Base-by-base conservation (phyloP, 441 rosid species). In the Populus hybrid region DNA sequence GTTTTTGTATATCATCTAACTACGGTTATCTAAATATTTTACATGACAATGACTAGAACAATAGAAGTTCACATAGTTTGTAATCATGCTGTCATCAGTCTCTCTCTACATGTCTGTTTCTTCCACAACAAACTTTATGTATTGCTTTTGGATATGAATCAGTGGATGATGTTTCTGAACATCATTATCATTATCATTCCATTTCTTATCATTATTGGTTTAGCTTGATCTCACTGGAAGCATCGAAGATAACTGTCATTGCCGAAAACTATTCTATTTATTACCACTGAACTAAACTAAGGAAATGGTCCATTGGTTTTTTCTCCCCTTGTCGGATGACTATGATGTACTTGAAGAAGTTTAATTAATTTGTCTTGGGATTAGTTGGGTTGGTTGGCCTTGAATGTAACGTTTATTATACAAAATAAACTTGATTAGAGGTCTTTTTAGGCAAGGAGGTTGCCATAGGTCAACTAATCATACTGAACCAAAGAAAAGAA, bases 381-480 rank as follows among this genome's bases (percentile, higher is more conserved):
- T 74, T 36, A 50, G 56, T 77, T 64, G 33, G 61, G 42, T 75
- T 76, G 67, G 83, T 77, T 71, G 79, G 79, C 64, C 36, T 65
- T 67, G 69, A 21, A 82, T 67, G 66, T 75, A 53, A 29, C 68
- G 67, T n/a, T 35, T 45, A 3, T 69, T 64, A 16, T 8, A 33
- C 40, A 56, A 24, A 63, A 56, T 14, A 59, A 33, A 36, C 33
- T 11, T 23, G 33, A 61, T 65, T 42, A 28, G 42, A 59, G 72
- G 64, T 26, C 18, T 56, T 36, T 68, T 42, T 56, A 71, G 69
- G 65, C 36, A 28, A 59, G 21, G 73, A 40, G 35, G 56, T 42
- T 38, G 74, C 74, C 69, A 63, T 72, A 18, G 82, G 68, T 85
- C 73, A 81, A 74, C 84, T 78, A 86, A 80, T 74, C 72, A 61